Percentiles rank a stretch among this genome's conserved stretches.
phyloP scores from a whole-genome alignment of 305 asterid species.

The Euphrasia arctica region DNA sequence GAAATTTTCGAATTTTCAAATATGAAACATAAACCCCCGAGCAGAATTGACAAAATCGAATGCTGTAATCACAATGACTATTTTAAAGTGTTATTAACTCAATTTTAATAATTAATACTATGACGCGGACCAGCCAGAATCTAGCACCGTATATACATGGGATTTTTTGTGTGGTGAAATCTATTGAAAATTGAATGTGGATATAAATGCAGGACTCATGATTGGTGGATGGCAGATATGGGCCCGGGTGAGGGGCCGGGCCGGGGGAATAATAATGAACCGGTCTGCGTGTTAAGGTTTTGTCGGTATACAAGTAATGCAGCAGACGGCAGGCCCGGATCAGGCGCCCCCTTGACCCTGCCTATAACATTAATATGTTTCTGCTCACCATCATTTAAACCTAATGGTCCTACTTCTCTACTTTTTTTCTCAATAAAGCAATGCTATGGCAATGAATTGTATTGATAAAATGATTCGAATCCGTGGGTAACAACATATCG shows the following conservation, averaged over 20 bases:
- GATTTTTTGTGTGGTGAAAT: not conserved
- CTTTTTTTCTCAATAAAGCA: not conserved
- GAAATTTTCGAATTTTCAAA: no score
- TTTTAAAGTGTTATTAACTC: no score
- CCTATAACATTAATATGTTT: slow-evolving; percentile 21
- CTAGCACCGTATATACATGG: no score
- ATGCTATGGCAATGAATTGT: no score
- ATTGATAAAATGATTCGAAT: no score
- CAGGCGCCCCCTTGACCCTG: slow-evolving; percentile 32
- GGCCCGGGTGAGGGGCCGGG: slow-evolving; percentile 4
- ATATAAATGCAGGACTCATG: slow-evolving; percentile 18
- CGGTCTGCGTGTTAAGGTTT: slow-evolving; percentile 9
- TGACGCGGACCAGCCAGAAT: no score
- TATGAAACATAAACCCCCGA: no score
- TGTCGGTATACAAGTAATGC: slow-evolving; percentile 30
- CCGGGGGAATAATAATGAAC: slow-evolving; percentile 12
- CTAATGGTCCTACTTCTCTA: slow-evolving; percentile 20
- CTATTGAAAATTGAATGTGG: not conserved
- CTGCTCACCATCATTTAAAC: slow-evolving; percentile 16
- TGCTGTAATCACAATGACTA: no score
- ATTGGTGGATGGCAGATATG: slow-evolving; percentile 25
- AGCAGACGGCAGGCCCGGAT: slow-evolving; percentile 29
- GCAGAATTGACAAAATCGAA: no score
- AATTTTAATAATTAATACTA: no score
- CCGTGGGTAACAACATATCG: no score